phyloP scores from a whole-genome alignment of 306 rosid species.

The Psophocarpus tetragonolobus region DNA sequence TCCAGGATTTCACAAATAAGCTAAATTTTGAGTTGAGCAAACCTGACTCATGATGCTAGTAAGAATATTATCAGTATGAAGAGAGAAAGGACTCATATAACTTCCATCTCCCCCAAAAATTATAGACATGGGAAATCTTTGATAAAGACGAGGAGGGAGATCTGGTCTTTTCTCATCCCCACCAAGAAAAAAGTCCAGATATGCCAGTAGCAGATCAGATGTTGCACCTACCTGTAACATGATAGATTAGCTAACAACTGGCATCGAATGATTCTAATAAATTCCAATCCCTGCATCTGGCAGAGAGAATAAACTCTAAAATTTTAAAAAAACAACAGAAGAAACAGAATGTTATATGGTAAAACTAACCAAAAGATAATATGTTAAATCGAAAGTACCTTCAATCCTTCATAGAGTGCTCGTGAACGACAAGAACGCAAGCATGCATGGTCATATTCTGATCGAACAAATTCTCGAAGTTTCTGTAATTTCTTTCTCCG shows the following conservation, averaged over 20 bases:
- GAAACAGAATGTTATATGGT: not conserved
- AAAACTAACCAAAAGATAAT: not conserved
- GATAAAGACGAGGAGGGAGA: constrained; percentile 78
- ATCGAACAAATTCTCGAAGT: constrained; percentile 87
- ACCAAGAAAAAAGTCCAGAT: constrained; percentile 89
- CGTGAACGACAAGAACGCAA: constrained; percentile 95
- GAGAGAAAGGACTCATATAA: constrained; percentile 88
- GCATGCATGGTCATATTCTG: constrained; percentile 97
- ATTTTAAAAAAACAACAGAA: not conserved
- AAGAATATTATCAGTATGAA: constrained; percentile 79
- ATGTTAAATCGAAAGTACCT: constrained; percentile 54
- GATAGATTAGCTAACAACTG: constrained; percentile 15
- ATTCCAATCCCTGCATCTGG: not conserved
- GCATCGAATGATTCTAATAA: constrained; percentile 13
- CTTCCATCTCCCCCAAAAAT: constrained; percentile 96
- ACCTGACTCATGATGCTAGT: constrained; percentile 96
- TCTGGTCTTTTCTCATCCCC: constrained; percentile 94
- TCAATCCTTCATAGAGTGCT: constrained; percentile 97
- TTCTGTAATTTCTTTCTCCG: constrained; percentile 82
- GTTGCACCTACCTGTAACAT: constrained; percentile 80
- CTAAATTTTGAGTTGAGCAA: constrained; percentile 26
- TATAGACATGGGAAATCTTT: constrained; percentile 83
- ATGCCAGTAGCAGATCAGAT: constrained; percentile 89
- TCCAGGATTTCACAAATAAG: constrained; percentile 17
- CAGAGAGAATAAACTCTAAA: not conserved